Base-by-base conservation (phyloP, 208 protist genomes). In the Leishmania arabica region DNA sequence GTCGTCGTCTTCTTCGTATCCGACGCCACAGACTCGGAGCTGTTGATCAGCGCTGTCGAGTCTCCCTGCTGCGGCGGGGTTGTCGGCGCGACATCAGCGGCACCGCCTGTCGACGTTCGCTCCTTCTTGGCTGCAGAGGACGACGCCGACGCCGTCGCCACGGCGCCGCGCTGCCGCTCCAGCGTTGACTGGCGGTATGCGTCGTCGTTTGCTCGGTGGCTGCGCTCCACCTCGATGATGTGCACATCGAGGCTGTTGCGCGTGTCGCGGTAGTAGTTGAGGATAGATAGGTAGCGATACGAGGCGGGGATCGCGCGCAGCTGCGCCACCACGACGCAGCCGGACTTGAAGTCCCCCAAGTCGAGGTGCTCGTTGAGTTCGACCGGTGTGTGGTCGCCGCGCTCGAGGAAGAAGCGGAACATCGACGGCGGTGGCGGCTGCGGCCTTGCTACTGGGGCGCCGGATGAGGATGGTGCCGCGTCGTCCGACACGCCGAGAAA, bases 271-370 rank as follows among this genome's bases (percentile, higher is more conserved):
- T 90, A 85, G 74, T 91, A 94, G 21, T 84, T 84, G 42, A 87
- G 58, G 13, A 92, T 78, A 54, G 49, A 79, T 68, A 81, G 60
- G 62, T 85, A 79, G 15, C 84, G 88, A 78, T 81, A 86, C 4
- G 89, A 42, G 5, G 78, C 83, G 1, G 89, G 80, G n/a, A 91
- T 69, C 11, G 81, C 65, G n/a, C 79, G 82, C 49, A 76, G 76
- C 84, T 96, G 93, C 58, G 85, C 88, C 78, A 96, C 86, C 24
- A 96, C 49, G 0, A 92, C 84, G 66, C 64, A 71, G 17, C 89
- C 87, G 34, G 65, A 82, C 60, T 75, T 69, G 64, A 81, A 79
- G 27, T 87, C 58, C 3, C 19, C 78, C 51, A 93, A 82, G 71
- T 90, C 86, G 17, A 72, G 51, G 37, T 85, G 47, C 72, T 82